Evolutionary conservation across 768 basidiomycete genomes (phyloP).

Genomic region (Termitomyces sp.): DNA sequence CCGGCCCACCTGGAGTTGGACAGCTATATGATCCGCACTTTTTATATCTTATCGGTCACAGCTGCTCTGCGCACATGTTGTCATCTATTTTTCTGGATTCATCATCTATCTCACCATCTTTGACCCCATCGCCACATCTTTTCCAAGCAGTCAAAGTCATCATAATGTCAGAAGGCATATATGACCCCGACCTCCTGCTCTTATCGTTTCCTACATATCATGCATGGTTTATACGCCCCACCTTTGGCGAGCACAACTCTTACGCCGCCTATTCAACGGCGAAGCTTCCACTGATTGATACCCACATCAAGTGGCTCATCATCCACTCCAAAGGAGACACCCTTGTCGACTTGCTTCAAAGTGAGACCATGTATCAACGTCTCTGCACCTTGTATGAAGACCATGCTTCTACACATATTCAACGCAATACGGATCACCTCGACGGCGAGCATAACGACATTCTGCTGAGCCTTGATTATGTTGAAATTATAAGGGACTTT

Average conservation of each 20-base stretch:
- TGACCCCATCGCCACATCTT: constrained; percentile 40
- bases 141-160: constrained; percentile 46
- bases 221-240: constrained; percentile 60
- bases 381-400: constrained; percentile 36
- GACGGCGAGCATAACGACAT: constrained; percentile 52
- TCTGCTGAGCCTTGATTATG: constrained; percentile 36
- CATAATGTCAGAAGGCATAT: constrained; percentile 72
- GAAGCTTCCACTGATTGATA: constrained; percentile 31
- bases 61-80: constrained; percentile 80
- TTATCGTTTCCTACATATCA: constrained; percentile 62
- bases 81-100: constrained; percentile 62
- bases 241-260: constrained; percentile 49
- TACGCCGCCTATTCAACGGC: constrained; percentile 47
- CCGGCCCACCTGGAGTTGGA: constrained; percentile 24
- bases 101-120: constrained; percentile 30
- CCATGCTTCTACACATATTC: constrained; percentile 16
- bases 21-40: constrained; percentile 30
- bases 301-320: constrained; percentile 56
- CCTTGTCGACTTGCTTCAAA: constrained; percentile 60
- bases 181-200: constrained; percentile 65
- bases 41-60: constrained; percentile 70
- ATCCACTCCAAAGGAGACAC: constrained; percentile 73
- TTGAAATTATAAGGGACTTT: constrained; percentile 40
- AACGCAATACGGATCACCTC: constrained; percentile 34
- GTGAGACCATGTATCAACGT: constrained; percentile 51